Evolutionary conservation across 129 eudicot species (phyloP).

Genomic region (Flaveria trinervia): DNA sequence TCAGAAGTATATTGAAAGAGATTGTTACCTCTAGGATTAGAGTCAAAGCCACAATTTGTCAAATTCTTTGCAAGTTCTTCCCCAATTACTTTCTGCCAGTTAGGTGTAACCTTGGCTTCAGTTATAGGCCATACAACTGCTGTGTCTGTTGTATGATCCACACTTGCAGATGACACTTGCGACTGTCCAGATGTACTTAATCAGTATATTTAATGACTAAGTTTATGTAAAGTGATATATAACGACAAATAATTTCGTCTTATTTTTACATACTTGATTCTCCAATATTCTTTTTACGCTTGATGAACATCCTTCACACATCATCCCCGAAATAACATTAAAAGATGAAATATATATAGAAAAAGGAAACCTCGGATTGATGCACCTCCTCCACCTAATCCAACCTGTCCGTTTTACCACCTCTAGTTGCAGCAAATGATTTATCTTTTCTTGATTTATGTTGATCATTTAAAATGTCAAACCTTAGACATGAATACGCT

Average conservation of each 20-base stretch:
- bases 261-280: constrained; percentile 60
- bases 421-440: too few species aligned
- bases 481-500: not conserved
- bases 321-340: constrained; percentile 66
- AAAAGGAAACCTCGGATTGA: constrained; percentile 2
- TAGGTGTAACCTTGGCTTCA: constrained; percentile 73
- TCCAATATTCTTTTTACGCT: constrained; percentile 92
- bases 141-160: constrained; percentile 81
- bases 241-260: not conserved
- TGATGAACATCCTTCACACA: constrained; percentile 96
- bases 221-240: not conserved
- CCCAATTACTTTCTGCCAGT: constrained; percentile 84
- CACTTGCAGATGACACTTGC: constrained; percentile 87
- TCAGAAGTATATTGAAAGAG: not conserved
- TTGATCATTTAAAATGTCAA: not conserved
- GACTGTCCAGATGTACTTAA: constrained; percentile 55
- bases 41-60: constrained; percentile 78
- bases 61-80: constrained; percentile 86
- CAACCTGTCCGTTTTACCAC: not conserved
- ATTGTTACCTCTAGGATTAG: constrained; percentile 70
- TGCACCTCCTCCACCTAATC: not conserved
- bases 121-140: constrained; percentile 83
- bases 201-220: not conserved
- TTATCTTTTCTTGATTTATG: not conserved
- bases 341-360: not conserved